These are phyloP conservation scores for Amesomyces nigricolor DNA, from an alignment of 2,329 filamentous ascomycete genomes.

Conservation along the genomic window DNA sequence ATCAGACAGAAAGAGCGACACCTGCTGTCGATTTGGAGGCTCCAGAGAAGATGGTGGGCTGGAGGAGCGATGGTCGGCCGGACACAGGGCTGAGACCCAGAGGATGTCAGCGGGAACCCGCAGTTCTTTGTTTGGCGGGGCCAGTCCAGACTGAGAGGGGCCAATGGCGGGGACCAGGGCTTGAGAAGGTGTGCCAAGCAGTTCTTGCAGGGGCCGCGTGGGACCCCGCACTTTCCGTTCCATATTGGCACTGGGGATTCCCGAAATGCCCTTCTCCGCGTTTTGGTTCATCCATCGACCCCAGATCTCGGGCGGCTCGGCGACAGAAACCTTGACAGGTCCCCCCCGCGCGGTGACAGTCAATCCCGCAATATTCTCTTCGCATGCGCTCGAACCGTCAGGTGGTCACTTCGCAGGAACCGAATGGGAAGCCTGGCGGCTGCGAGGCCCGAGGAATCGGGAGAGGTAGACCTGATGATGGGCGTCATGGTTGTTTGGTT, in stretches of 20 bases:
- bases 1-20: slow-evolving; percentile 1
- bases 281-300: too few relatives aligned
- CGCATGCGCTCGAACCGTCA: too few relatives aligned
- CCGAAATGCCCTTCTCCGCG: background rate
- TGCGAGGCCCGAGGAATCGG: too few relatives aligned
- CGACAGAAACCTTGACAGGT: too few relatives aligned
- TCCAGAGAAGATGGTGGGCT: background rate
- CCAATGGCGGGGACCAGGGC: background rate
- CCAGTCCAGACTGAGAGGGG: slow-evolving; percentile 9
- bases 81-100: slow-evolving; percentile 1
- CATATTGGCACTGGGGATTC: background rate
- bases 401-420: too few relatives aligned
- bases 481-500: too few relatives aligned
- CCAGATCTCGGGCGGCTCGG: too few relatives aligned
- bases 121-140: slow-evolving; percentile 14
- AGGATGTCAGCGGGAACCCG: background rate
- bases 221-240: slow-evolving; percentile 8
- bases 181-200: background rate
- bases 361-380: too few relatives aligned
- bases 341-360: too few relatives aligned
- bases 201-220: slow-evolving; percentile 2
- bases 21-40: background rate
- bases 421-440: too few relatives aligned
- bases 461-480: too few relatives aligned
- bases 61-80: background rate